Conservation (phyloP, 106 monocot species). For the Apostasia ramifera region DNA sequence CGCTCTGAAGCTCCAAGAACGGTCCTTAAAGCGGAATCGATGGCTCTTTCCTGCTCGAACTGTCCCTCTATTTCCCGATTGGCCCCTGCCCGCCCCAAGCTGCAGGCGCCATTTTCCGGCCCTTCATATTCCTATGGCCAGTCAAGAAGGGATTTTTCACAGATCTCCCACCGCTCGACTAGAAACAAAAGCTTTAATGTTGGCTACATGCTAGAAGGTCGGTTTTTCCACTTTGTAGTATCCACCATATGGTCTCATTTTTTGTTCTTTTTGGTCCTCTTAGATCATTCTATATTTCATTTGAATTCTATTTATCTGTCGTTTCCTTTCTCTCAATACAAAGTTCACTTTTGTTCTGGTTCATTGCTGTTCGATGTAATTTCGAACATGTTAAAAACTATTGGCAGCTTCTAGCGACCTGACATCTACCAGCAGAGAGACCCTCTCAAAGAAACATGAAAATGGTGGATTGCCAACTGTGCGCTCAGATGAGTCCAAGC, state of each 20-base stretch:
- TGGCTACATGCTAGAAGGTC: constrained; percentile 4
- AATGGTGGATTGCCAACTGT: constrained; percentile 31
- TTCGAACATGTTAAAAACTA: background rate
- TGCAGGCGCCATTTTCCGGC: background rate
- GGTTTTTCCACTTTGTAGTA: background rate
- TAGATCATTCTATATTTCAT: no score
- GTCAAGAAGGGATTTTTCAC: background rate
- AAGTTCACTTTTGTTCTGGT: no score
- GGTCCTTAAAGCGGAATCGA: background rate
- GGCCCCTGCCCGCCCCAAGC: background rate
- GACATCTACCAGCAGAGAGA: constrained; percentile 9
- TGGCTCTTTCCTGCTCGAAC: constrained; percentile 5
- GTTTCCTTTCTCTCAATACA: no score
- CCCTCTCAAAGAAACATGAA: constrained; percentile 23
- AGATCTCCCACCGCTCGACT: background rate
- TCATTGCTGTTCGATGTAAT: no score
- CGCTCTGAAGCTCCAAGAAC: background rate
- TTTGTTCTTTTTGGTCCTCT: no score
- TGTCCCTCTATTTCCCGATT: background rate
- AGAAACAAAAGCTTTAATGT: background rate
- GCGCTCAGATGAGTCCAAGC: constrained; percentile 20
- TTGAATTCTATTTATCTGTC: no score
- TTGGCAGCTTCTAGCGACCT: constrained; percentile 18
- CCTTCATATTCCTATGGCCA: background rate
- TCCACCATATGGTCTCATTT: background rate